Conservation (phyloP, 257 asterid genomes). For the Hygrophila difformis region DNA sequence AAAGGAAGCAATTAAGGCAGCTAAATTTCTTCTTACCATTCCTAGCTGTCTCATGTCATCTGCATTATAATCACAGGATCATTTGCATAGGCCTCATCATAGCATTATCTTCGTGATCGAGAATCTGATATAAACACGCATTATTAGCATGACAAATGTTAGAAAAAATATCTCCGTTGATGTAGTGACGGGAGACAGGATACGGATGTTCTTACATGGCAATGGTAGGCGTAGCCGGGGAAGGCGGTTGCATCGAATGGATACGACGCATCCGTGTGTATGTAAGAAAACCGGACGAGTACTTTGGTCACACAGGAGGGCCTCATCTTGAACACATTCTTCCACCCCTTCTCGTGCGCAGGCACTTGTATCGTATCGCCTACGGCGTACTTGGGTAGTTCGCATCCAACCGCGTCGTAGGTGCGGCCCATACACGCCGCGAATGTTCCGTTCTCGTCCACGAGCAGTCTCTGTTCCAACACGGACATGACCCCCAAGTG, state of each 20-base stretch:
- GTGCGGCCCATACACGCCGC: constrained; percentile 55
- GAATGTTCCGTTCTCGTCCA: too few species aligned
- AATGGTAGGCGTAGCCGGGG: constrained; percentile 82
- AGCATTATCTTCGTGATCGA: constrained; percentile 86
- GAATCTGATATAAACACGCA: constrained; percentile 33
- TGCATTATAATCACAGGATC: too few species aligned
- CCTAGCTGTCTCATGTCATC: too few species aligned
- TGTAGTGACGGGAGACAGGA: background rate
- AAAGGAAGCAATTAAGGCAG: too few species aligned
- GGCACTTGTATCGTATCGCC: constrained; percentile 39
- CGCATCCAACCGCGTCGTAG: constrained; percentile 48
- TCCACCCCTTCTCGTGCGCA: constrained; percentile 73
- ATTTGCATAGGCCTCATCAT: constrained; percentile 83
- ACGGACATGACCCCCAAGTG: constrained; percentile 61
- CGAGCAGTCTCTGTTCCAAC: constrained; percentile 46
- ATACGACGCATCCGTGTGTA: constrained; percentile 55
- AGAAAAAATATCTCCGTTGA: background rate
- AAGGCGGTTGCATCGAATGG: constrained; percentile 69
- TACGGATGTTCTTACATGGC: constrained; percentile 54
- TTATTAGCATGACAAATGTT: background rate
- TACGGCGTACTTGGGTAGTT: constrained; percentile 25
- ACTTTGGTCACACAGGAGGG: background rate
- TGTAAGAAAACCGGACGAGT: constrained; percentile 48
- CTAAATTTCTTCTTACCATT: too few species aligned
- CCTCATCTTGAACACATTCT: constrained; percentile 68